Evolutionary conservation across 2,329 filamentous ascomycete species (phyloP), one percentile per base, ranked within the genome.

Genomic region (Cercospora brassicicola): DNA sequence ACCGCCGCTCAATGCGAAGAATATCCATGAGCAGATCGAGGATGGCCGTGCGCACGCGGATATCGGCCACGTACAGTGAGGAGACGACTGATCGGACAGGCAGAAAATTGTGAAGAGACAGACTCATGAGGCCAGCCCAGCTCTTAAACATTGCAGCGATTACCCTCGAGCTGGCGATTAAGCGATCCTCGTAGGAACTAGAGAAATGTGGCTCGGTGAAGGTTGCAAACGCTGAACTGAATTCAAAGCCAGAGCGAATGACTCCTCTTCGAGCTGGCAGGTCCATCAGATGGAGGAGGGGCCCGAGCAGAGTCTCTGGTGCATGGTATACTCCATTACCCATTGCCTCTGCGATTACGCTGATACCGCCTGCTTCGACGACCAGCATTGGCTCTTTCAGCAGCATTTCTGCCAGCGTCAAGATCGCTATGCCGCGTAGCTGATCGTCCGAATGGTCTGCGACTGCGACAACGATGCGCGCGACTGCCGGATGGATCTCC

Each of bases 271-370:
- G 89, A 67, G 90, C 87, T 3, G 95, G 95, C 1, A 90, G 88
- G 78, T 99, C 95, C 59, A 98, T 84, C 2, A 98, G 86, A 78
- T 94, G 96, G 36, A 99, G 84, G 71, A 98, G 93, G n/a, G 92
- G 92, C 2, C 89, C 88, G 2, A 93, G 90, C 67, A 99, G 81
- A 74, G 93, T 96, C 78, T 98, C 93, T 0, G 95, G 93, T 5
- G 94, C 93, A 72, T 94, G 93, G 80, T 98, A 98, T 7, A 89
- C 90, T 15, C 95, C 95, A 78, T 97, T 94, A 0, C 91, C 90
- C 64, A 99, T 86, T 3, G 93, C 93, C 77, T 97, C 94, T n/a
- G 93, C 91, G n/a, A 99, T 82, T 2, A 93, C 89, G 15, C 90
- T 88, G 72, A 99, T 86, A 1, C 94, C 95, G 10, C 94, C 94